Evolutionary conservation across 1,139 yeast species (phyloP), one percentile per base, ranked within the genome.

Genomic region (Nadsonia starkeyi-henricii): DNA sequence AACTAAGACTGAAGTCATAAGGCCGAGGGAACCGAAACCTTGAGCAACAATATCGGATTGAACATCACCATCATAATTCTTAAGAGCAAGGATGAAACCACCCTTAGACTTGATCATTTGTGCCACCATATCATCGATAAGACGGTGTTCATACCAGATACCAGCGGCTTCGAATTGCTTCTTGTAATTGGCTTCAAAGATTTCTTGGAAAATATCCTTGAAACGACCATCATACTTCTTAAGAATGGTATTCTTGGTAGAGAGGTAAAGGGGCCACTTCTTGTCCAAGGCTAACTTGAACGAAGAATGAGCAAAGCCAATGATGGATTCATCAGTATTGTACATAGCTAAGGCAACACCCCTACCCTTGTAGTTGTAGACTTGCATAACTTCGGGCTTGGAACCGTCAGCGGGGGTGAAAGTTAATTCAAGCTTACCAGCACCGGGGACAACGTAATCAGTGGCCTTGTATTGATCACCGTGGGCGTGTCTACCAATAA

Each of bases 51-150:
- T 85, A 66, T 89, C 97, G 30, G 95, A 83, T 70, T 88, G 95
- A 52, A 89, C 97, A 63, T 89, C 97, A 66, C 97, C 97, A 64
- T 89, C 97, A 69, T 89, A 89, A 73, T 89, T 89, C 74, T 89
- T 89, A 79, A 89, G 77, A 50, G 97, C 97, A 71, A 89, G 81
- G 58, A 89, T 82, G 68, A 76, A 89, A 17, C 97, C 97, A 59
- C 97, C 97, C 65, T 79, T 78, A 48, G 96, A 85, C 72, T 89
- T 89, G 67, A 89, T 72, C 96, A 89, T 89, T 72, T 89, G 96
- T 20, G 97, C 97, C 53, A 89, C 97, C 97, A 89, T 89, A 66
- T 89, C 97, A 68, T 89, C 97, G 58, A 89, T 89, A 63, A 89
- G 74, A 62, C 97, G 79, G 74, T 89, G 97, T 71, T 89, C 96